These are phyloP conservation scores for Aphanomyces stellatus DNA, from an alignment of 352 stramenopile species.

Conservation along the genomic window DNA sequence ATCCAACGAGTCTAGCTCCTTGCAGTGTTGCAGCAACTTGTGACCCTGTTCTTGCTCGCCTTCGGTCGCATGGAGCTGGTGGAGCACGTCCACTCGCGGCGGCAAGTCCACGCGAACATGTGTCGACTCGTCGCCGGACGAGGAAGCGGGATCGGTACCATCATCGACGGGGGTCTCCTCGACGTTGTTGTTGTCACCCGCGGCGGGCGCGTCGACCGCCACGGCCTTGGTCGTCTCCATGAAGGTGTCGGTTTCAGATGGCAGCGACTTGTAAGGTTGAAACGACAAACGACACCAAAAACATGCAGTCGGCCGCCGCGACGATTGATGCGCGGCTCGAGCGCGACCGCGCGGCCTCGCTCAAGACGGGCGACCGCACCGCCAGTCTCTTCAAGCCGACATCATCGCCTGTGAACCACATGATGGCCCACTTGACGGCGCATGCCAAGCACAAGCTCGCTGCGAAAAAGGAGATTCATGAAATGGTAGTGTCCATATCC, in stretches of 20 bases:
- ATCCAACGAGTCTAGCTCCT: constrained; percentile 30
- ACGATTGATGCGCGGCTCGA: too few relatives aligned
- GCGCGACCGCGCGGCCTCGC: too few relatives aligned
- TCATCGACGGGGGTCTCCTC: constrained; percentile 20
- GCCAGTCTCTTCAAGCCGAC: neutral
- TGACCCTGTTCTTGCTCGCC: constrained; percentile 45
- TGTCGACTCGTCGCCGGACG: neutral
- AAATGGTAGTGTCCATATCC: neutral
- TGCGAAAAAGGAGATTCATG: neutral
- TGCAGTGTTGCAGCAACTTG: constrained; percentile 55
- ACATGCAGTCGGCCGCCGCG: too few relatives aligned
- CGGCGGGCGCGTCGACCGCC: neutral
- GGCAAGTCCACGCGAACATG: constrained; percentile 35
- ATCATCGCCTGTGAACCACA: neutral
- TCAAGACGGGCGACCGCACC: too few relatives aligned
- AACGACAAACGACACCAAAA: too few relatives aligned
- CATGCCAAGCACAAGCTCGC: constrained; percentile 9
- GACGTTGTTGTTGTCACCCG: constrained; percentile 1
- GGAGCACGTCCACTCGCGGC: constrained; percentile 46
- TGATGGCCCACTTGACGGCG: neutral
- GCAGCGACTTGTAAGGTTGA: constrained; percentile 22
- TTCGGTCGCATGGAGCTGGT: constrained; percentile 41
- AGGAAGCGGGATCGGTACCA: neutral
- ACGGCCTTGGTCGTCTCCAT: constrained; percentile 13
- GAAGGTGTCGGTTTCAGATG: constrained; percentile 7